Evolutionary conservation across 768 basidiomycete genomes (phyloP), one percentile per base, ranked within the genome.

Genomic region (Boletus pseudopeckii): DNA sequence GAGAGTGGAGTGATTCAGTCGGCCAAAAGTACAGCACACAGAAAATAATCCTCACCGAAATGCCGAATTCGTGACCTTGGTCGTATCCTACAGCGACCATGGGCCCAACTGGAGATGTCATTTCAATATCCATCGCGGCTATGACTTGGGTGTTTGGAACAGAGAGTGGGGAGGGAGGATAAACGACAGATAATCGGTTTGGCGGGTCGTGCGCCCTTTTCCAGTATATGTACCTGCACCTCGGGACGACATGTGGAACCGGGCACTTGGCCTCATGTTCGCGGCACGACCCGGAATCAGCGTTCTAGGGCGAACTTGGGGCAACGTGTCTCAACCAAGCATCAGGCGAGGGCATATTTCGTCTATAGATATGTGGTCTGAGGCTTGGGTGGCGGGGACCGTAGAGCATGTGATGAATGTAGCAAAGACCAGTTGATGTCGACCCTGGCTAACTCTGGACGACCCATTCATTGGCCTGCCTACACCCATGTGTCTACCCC

Each of bases 81-180:
- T 61, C 48, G 26, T 58, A 69, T 32, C 51, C 57, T 7, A 60
- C 53, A 20, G 58, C 57, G 41, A 72, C 58, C 58, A 69, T 33
- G 8, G 69, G 65, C 33, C 68, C 66, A 11, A 62, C 41, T n/a
- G 66, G 63, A 48, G 71, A 69, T 36, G 54, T n/a, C 71, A 70
- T 72, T 30, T 70, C 71, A 28, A 71, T 59, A 30, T 70, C 69
- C 67, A 72, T 70, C 46, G 60, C 41, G 13, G 53, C 53, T 50
- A 58, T 68, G 48, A 33, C 26, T 40, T 36, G 58, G 1, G 33
- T 47, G 43, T 45, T 42, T 48, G 24, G 24, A 37, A 33, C 5
- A 37, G 22, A 37, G 53, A 45, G 40, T 30, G 40, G 15, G 26
- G 51, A 24, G 5, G 55, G 8, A 36, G 53, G 33, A 43, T 18